Percentiles rank a stretch among this genome's conserved stretches.
Evolutionary conservation across 306 rosid genomes (phyloP).

Genomic region (Hylodesmum podocarpum): DNA sequence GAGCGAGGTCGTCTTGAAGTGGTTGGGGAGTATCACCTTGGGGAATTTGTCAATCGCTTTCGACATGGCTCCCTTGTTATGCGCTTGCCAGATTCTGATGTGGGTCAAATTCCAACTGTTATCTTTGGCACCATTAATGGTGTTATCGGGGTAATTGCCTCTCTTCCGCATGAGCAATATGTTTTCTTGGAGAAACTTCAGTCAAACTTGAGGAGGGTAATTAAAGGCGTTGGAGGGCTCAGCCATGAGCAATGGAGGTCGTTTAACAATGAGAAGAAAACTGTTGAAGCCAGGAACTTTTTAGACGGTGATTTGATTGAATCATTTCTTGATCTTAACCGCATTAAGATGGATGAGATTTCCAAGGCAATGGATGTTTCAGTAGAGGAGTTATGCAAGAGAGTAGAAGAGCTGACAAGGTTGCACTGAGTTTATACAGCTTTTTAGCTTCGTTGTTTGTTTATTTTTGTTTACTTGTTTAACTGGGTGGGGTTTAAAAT

Average conservation of each 20-base stretch:
- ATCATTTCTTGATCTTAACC: slow-evolving; percentile 89
- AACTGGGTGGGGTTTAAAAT: slow-evolving; percentile 14
- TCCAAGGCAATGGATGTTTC: slow-evolving; percentile 72
- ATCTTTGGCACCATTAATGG: slow-evolving; percentile 96
- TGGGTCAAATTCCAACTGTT: slow-evolving; percentile 92
- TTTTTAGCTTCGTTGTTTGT: slow-evolving; percentile 17
- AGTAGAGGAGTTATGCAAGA: slow-evolving; percentile 94
- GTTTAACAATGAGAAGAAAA: slow-evolving; percentile 86
- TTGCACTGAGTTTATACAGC: slow-evolving; percentile 56
- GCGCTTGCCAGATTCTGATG: slow-evolving; percentile 95
- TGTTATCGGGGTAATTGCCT: slow-evolving; percentile 94
- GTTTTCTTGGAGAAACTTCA: slow-evolving; percentile 89
- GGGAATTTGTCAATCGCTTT: slow-evolving; percentile 82
- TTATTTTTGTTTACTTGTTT: not conserved
- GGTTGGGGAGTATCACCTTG: slow-evolving; percentile 91
- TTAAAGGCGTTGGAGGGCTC: slow-evolving; percentile 94
- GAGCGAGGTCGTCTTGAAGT: slow-evolving; percentile 93
- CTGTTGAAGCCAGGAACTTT: slow-evolving; percentile 80
- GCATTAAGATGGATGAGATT: slow-evolving; percentile 85
- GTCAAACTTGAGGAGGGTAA: slow-evolving; percentile 84
- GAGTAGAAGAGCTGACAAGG: slow-evolving; percentile 93
- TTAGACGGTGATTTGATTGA: slow-evolving; percentile 96
- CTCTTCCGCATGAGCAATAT: slow-evolving; percentile 89
- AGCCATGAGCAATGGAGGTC: slow-evolving; percentile 99
- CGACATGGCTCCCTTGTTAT: slow-evolving; percentile 86